Percentiles rank a stretch among this genome's conserved stretches.
These are phyloP conservation scores for Aspergillus neoniger DNA, from an alignment of 2,329 filamentous ascomycete species.

Conservation along the genomic window DNA sequence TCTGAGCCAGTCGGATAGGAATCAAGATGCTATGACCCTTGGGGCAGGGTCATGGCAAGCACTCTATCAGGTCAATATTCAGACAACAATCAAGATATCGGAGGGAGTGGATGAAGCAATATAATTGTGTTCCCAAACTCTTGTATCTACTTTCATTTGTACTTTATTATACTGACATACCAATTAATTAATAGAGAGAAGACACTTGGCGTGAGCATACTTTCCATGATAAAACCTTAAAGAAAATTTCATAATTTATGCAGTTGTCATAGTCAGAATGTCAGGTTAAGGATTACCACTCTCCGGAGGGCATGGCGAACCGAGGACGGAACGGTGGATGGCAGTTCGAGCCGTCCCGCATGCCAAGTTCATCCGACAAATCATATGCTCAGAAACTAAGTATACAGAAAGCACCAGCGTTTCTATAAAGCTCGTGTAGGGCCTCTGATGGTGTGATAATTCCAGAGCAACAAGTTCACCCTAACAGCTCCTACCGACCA, in stretches of 20 bases:
- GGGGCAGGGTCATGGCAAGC: background rate
- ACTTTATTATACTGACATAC: background rate
- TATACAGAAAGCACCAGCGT: background rate
- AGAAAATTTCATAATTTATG: too few species aligned
- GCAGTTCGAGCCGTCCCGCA: background rate
- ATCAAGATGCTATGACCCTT: background rate
- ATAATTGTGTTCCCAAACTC: background rate
- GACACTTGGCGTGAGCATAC: too few species aligned
- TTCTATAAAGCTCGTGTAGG: background rate
- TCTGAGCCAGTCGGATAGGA: background rate
- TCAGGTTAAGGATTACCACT: background rate
- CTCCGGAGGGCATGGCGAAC: conserved; percentile 4
- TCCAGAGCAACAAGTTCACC: background rate
- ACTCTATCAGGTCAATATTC: conserved; percentile 3
- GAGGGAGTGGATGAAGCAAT: background rate
- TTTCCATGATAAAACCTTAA: too few species aligned
- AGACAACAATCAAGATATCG: conserved; percentile 5
- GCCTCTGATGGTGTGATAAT: background rate
- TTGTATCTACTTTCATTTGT: background rate
- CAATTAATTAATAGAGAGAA: background rate
- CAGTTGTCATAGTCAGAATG: too few species aligned
- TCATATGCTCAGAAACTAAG: background rate
- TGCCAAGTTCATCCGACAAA: background rate
- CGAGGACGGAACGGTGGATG: conserved; percentile 3
- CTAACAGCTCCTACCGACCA: background rate